Base-by-base conservation (phyloP, 345 rosid genomes). In the Firmiana major region DNA sequence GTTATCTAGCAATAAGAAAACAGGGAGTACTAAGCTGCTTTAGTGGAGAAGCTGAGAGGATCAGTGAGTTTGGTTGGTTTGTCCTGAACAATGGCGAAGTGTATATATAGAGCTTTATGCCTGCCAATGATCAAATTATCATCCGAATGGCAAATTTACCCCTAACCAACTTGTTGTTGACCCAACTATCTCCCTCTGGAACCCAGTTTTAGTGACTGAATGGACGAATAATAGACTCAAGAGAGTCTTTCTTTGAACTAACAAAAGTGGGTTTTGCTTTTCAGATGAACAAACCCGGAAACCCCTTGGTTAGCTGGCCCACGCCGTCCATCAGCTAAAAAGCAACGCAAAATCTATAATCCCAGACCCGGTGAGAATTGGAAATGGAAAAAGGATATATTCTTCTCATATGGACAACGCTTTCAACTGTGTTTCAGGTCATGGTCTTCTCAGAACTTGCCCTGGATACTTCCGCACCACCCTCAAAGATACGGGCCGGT, bases 361-460 rank as follows among this genome's bases (percentile, higher is more conserved):
- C 55, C 54, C 40, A 73, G 48, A 71, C 51, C 38, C 62, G 76
- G 48, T 65, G 55, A 71, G 75, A 59, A 24, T 26, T 54, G 59
- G 70, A 17, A 31, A 15, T 67, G 81, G 75, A 73, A 73, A 38
- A 72, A 53, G 77, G 5, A 42, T 42, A 24, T 45, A 68, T 45
- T 67, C 54, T 12, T 43, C 2, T 6, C 54, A n/a, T 43, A 67
- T 13, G 11, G 1, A 34, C 13, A 13, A 3, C 22, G 16, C 17
- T 45, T 45, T 43, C 40, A 48, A 26, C 42, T 58, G 57, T 15
- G 40, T 69, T 66, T 48, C 11, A 22, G 24, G 36, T 43, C 8
- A 38, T 59, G 36, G 64, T 59, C 40, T 60, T 38, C 65, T 28
- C 3, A 26, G 63, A 59, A 59, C 63, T 59, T 59, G 62, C 62